Percentiles rank a stretch among this genome's conserved stretches.
These are phyloP conservation scores for Penicillium tannophilum DNA, from an alignment of 495 filamentous ascomycete genomes.

Conservation along the genomic window DNA sequence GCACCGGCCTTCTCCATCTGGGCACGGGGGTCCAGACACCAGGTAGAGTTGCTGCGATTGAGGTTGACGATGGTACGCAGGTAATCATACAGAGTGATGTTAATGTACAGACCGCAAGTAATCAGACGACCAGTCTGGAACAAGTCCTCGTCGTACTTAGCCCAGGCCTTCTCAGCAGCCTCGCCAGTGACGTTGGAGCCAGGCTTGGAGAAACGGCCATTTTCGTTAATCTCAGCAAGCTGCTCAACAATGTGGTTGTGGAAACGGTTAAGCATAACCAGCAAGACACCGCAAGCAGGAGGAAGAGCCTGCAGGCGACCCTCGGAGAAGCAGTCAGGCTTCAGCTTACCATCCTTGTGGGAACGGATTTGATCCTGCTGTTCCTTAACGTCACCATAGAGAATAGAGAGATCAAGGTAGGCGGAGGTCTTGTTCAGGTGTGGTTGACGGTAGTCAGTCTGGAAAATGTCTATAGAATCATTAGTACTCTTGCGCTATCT, in stretches of 20 bases:
- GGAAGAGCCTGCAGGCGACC: conserved; percentile 57
- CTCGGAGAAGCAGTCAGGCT: conserved; percentile 61
- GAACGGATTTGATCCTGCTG: conserved; percentile 59
- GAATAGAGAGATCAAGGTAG: conserved; percentile 60
- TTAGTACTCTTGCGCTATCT: conserved; percentile 6
- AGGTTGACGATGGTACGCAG: conserved; percentile 82
- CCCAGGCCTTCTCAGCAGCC: conserved; percentile 59
- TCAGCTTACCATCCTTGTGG: conserved; percentile 58
- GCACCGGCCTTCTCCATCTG: conserved; percentile 53
- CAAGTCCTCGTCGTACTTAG: conserved; percentile 77
- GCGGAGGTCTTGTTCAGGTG: conserved; percentile 59
- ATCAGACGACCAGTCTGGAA: conserved; percentile 82
- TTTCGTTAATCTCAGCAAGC: conserved; percentile 70
- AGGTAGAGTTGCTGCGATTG: conserved; percentile 73
- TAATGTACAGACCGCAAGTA: conserved; percentile 82
- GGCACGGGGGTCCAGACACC: conserved; percentile 64
- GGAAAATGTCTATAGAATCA: conserved; percentile 52
- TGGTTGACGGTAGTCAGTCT: conserved; percentile 56
- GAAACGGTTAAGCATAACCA: conserved; percentile 65
- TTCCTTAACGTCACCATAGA: conserved; percentile 59
- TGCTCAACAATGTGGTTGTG: conserved; percentile 79
- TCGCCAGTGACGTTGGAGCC: conserved; percentile 42
- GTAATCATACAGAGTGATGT: conserved; percentile 82
- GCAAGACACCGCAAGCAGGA: conserved; percentile 56
- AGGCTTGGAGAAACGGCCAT: conserved; percentile 68